phyloP scores from a whole-genome alignment of 768 basidiomycete genomes.

The Termitomyces heimii region DNA sequence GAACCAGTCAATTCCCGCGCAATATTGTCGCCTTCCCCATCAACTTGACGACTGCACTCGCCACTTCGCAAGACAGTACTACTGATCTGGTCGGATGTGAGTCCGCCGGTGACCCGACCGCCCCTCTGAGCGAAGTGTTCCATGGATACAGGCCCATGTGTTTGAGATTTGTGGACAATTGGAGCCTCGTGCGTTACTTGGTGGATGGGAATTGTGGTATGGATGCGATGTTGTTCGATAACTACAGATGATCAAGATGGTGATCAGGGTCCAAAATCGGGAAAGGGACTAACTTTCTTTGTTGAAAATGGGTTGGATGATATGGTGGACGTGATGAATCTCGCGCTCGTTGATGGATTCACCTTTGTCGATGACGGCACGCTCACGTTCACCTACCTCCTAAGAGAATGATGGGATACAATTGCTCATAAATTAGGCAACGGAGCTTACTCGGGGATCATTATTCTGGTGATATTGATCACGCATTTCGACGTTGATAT shows the following conservation, averaged over 20 bases:
- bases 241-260: constrained; percentile 15
- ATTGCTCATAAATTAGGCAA: not conserved
- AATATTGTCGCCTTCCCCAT: not conserved
- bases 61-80: not conserved
- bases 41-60: not conserved
- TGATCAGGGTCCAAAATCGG: not conserved
- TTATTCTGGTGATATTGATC: not conserved
- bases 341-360: constrained; percentile 22
- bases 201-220: constrained; percentile 29
- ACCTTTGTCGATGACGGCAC: constrained; percentile 26
- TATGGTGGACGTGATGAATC: constrained; percentile 31
- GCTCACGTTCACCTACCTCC: constrained; percentile 12
- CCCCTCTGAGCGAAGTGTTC: constrained; percentile 21
- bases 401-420: not conserved
- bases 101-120: not conserved
- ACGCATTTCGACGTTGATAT: not conserved
- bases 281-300: constrained; percentile 24
- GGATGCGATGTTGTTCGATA: constrained; percentile 22
- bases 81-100: not conserved
- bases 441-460: not conserved
- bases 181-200: constrained; percentile 31
- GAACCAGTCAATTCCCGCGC: not conserved
- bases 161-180: constrained; percentile 28
- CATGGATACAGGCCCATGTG: constrained; percentile 25
- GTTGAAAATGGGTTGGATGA: constrained; percentile 32